These are phyloP conservation scores for Athelia sp. DNA, from an alignment of 1,284 basidiomycete genomes.

Conservation along the genomic window DNA sequence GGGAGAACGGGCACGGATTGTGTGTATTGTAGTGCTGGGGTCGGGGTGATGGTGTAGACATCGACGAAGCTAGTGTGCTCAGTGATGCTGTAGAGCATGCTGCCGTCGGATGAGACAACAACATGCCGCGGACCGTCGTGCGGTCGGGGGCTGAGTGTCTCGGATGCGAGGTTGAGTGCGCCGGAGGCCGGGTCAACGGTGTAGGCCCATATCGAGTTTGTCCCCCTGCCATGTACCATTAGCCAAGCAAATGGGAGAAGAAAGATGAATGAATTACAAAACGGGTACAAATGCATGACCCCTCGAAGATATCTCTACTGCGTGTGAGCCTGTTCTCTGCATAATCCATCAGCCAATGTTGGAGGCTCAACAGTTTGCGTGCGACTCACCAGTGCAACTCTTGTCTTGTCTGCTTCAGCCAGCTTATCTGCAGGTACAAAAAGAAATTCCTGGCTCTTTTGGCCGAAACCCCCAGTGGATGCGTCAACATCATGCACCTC, in stretches of 20 bases:
- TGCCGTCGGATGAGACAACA: slow-evolving; percentile 43
- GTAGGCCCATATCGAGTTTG: slow-evolving; percentile 41
- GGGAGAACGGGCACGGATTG: slow-evolving; percentile 29
- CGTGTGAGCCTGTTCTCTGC: slow-evolving; percentile 44
- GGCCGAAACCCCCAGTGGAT: slow-evolving; percentile 28
- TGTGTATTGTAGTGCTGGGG: slow-evolving; percentile 26
- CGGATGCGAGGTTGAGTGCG: slow-evolving; percentile 1
- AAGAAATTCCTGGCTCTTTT: slow-evolving; percentile 37
- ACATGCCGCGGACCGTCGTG: slow-evolving; percentile 45
- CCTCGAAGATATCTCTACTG: slow-evolving; percentile 35
- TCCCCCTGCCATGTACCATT: slow-evolving; percentile 20
- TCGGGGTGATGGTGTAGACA: slow-evolving; percentile 29
- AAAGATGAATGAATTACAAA: slow-evolving; percentile 15
- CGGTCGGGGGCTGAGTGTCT: slow-evolving; percentile 14
- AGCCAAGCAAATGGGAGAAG: neutral
- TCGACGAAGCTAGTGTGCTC: slow-evolving; percentile 45
- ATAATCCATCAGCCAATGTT: neutral
- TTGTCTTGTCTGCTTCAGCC: slow-evolving; percentile 39
- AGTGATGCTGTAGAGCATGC: slow-evolving; percentile 40
- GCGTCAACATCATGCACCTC: slow-evolving; percentile 35
- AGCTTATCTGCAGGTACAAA: slow-evolving; percentile 37
- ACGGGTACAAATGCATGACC: slow-evolving; percentile 41
- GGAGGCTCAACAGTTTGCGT: neutral
- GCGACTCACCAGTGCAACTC: slow-evolving; percentile 34
- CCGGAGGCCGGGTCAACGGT: slow-evolving; percentile 25